phyloP scores from a whole-genome alignment of 106 monocot genomes.

The Agapanthus africanus region DNA sequence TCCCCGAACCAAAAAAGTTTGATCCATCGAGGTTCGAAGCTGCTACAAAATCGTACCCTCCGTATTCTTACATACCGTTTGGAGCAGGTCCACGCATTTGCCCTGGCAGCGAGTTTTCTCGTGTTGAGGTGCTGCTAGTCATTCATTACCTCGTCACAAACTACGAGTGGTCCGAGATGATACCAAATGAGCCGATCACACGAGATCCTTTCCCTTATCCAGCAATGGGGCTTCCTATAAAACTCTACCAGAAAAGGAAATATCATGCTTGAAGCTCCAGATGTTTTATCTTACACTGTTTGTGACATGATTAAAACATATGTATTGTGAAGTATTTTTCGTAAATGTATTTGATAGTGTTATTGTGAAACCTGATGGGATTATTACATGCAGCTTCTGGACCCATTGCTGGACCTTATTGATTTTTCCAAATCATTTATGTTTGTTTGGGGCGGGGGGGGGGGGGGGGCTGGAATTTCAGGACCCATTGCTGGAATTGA shows the following conservation, averaged over 20 bases:
- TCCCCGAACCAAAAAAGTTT: conserved; percentile 10
- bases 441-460: too few species aligned
- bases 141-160: conserved; percentile 15
- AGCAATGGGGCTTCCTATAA: conserved; percentile 16
- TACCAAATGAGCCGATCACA: conserved; percentile 15
- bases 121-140: conserved; percentile 7
- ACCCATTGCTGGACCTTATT: too few species aligned
- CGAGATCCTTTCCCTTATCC: conserved; percentile 11
- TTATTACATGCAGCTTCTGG: too few species aligned
- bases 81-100: conserved; percentile 7
- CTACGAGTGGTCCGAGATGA: conserved; percentile 14
- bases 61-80: conserved; percentile 20
- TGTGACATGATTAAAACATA: too few species aligned
- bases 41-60: conserved; percentile 6
- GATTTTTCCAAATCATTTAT: too few species aligned
- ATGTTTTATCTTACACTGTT: too few species aligned
- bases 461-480: too few species aligned
- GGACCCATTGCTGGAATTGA: too few species aligned
- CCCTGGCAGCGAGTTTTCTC: conserved; percentile 13
- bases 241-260: background rate
- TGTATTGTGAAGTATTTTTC: too few species aligned
- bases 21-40: conserved; percentile 16
- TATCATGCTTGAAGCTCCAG: background rate
- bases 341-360: too few species aligned
- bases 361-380: too few species aligned